Conservation (phyloP, 495 filamentous ascomycete species). For the Xylaria palmicola region DNA sequence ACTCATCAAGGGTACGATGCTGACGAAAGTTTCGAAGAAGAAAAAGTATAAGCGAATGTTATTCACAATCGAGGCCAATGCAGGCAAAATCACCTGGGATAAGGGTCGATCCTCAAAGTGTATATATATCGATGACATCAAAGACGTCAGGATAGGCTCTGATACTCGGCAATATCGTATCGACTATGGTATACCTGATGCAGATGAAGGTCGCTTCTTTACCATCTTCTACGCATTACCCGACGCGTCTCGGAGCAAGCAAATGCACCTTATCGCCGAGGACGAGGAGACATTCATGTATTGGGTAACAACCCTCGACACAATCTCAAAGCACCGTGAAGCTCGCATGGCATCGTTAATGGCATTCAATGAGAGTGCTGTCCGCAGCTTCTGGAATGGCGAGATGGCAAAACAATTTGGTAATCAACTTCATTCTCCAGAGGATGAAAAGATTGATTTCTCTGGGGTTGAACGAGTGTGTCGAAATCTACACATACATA, state of each 20-base stretch:
- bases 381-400: slow-evolving; percentile 79
- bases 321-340: slow-evolving; percentile 76
- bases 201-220: slow-evolving; percentile 71
- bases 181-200: slow-evolving; percentile 67
- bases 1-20: slow-evolving; percentile 70
- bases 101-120: slow-evolving; percentile 71
- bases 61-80: slow-evolving; percentile 75
- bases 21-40: slow-evolving; percentile 78
- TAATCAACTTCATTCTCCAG: slow-evolving; percentile 51
- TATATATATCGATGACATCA: slow-evolving; percentile 93
- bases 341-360: slow-evolving; percentile 86
- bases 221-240: slow-evolving; percentile 81
- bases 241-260: slow-evolving; percentile 69
- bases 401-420: slow-evolving; percentile 74
- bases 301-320: slow-evolving; percentile 80
- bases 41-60: slow-evolving; percentile 72
- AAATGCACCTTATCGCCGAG: slow-evolving; percentile 77
- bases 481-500: slow-evolving; percentile 84
- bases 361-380: slow-evolving; percentile 73
- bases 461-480: slow-evolving; percentile 77
- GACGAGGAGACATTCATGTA: slow-evolving; percentile 64
- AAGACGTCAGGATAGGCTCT: slow-evolving; percentile 79
- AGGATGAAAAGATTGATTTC: slow-evolving; percentile 71
- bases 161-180: slow-evolving; percentile 87
- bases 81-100: slow-evolving; percentile 87